Evolutionary conservation across 2,329 filamentous ascomycete species (phyloP).

Genomic region (Fusarium papillatum): DNA sequence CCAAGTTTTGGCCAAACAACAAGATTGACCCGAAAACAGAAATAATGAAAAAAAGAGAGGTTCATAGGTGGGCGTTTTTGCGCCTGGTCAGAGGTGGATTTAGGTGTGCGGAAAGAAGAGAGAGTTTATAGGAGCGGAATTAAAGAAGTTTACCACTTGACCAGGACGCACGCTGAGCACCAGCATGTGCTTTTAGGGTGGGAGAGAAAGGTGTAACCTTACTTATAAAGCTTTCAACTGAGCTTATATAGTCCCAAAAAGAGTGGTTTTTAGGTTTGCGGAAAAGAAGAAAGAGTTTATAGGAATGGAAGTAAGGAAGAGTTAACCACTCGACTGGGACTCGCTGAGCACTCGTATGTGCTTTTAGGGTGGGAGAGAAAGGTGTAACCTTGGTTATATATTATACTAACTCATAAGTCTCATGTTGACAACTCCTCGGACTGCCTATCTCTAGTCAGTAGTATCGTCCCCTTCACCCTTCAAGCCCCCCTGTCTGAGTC

Average conservation of each 20-base stretch:
- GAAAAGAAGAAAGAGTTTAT: neutral
- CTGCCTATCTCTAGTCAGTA: neutral
- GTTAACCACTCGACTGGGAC: neutral
- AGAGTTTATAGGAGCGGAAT: neutral
- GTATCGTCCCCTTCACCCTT: slow-evolving; percentile 10
- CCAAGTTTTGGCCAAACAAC: neutral
- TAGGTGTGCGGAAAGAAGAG: neutral
- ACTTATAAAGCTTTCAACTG: neutral
- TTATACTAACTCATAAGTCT: neutral
- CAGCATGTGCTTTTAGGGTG: neutral
- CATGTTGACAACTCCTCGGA: neutral
- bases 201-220: neutral
- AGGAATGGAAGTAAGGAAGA: neutral
- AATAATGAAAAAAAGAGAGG: neutral
- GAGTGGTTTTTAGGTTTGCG: neutral
- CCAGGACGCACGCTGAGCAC: neutral
- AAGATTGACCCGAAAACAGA: neutral
- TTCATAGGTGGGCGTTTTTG: neutral
- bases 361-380: neutral
- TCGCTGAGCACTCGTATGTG: neutral
- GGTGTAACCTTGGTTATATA: neutral
- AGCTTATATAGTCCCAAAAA: neutral
- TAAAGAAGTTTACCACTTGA: neutral
- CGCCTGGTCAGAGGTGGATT: neutral
- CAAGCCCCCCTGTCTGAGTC: slow-evolving; percentile 47